Conservation (phyloP, 805 yeast species). For the Wickerhamiella galacta region DNA sequence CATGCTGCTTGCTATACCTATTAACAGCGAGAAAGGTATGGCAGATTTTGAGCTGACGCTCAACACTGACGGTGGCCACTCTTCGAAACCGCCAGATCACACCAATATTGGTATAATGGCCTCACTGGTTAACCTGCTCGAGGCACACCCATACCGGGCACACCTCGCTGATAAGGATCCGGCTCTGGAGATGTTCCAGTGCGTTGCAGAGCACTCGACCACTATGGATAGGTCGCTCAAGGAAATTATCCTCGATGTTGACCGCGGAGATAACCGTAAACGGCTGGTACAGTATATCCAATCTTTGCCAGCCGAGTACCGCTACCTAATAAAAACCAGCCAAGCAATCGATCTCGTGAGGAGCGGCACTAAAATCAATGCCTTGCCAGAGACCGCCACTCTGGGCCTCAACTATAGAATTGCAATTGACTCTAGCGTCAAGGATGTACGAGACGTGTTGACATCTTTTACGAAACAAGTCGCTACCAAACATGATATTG, state of each 20-base stretch:
- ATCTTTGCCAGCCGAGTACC: conserved; percentile 3
- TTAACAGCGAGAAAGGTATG: conserved; percentile 48
- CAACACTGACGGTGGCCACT: conserved; percentile 60
- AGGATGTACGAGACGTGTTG: conserved; percentile 27
- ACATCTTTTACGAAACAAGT: conserved; percentile 22
- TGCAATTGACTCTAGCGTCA: conserved; percentile 38
- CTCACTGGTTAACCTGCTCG: conserved; percentile 39
- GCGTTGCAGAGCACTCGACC: conserved; percentile 39
- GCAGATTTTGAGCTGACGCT: conserved; percentile 34
- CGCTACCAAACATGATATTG: conserved; percentile 31
- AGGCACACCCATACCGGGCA: conserved; percentile 36
- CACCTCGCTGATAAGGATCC: no score
- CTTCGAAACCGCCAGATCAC: conserved; percentile 68
- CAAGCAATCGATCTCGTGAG: conserved; percentile 44
- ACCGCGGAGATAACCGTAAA: neutral
- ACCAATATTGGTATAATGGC: conserved; percentile 63
- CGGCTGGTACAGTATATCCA: conserved; percentile 4
- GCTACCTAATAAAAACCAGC: conserved; percentile 35
- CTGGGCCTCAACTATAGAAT: conserved; percentile 44
- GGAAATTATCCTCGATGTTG: conserved; percentile 3
- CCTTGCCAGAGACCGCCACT: conserved; percentile 44
- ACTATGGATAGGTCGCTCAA: conserved; percentile 18
- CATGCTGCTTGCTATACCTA: conserved; percentile 34
- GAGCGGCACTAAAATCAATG: conserved; percentile 62
- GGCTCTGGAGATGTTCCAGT: conserved; percentile 32